Evolutionary conservation across 1,139 yeast genomes (phyloP), one percentile per base, ranked within the genome.

Genomic region (Pneumocystis carinii): DNA sequence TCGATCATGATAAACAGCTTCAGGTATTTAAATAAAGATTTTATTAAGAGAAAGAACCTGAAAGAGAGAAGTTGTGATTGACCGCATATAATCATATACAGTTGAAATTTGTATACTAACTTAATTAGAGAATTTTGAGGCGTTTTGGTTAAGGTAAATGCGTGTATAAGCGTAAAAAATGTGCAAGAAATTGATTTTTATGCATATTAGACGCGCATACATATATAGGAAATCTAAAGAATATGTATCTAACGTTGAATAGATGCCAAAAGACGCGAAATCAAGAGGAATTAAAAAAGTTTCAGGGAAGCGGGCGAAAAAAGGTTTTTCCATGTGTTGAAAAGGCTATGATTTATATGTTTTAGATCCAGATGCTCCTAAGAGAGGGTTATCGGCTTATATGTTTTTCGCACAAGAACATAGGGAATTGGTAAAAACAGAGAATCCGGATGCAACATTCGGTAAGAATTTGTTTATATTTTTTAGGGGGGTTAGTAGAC

Each of bases 391-490:
- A 75, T 89, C 97, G 67, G 97, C 97, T 64, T 92, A 92, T 84
- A 90, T 92, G 97, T 90, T 87, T 83, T 92, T 90, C 74, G 97
- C 98, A 72, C 90, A 89, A 74, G 97, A 90, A 73, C 87, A 87
- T 83, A 90, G 97, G 81, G 97, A 90, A 76, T 83, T 84, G 69
- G 96, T 92, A 71, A 83, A 95, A 76, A 84, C 92, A 68, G 96
- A 90, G 76, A 87, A 90, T 82, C 96, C 96, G 70, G 95, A 95
- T 75, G 87, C 88, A 71, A 77, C 90, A 63, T 90, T 90, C 73
- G 96, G 96, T 71, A 71, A 68, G 68, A 57, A n/a, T 24, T 32
- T n/a, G 12, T 14, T 48, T n/a, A 59, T 35, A n/a, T 35, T 55
- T 60, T 38, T 60, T 17, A 36, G 36, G 17, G n/a, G 17, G n/a